Conservation (phyloP, 306 rosid species). For the Cucumis cinereus region DNA sequence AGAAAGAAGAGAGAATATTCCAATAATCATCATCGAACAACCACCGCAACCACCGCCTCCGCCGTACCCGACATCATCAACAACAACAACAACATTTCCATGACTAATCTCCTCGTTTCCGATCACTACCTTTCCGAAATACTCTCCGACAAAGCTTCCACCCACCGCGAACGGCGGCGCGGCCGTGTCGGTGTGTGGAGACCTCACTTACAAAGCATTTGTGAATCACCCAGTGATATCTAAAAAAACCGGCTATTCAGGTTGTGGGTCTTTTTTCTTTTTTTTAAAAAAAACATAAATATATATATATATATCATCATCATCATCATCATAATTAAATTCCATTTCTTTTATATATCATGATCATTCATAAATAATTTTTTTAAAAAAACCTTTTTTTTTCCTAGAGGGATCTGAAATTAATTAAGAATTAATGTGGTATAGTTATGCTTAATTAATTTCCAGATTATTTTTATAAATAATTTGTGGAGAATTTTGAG, state of each 20-base stretch:
- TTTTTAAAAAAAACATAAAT: neutral
- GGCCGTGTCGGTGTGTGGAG: conserved; percentile 93
- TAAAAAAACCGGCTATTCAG: neutral
- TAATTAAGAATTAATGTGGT: neutral
- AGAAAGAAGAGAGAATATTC: conserved; percentile 9
- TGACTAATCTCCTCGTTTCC: conserved; percentile 7
- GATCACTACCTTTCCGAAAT: conserved; percentile 67
- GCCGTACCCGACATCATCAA: neutral
- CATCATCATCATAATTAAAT: neutral
- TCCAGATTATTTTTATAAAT: neutral
- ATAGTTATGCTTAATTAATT: neutral
- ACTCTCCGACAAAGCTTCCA: conserved; percentile 68
- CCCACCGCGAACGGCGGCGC: conserved; percentile 64
- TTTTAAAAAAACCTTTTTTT: neutral
- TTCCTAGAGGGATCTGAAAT: neutral
- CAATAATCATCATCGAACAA: neutral
- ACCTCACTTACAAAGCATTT: conserved; percentile 77
- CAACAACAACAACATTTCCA: neutral
- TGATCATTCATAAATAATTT: neutral
- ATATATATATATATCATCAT: no score
- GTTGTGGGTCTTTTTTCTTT: neutral
- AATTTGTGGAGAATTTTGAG: neutral
- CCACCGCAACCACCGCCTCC: neutral
- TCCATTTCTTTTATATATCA: neutral
- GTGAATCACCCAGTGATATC: conserved; percentile 21